Percentiles rank a stretch among this genome's conserved stretches.
phyloP scores from a whole-genome alignment of 2,329 filamentous ascomycete genomes.

The Xylariaceae sp. region DNA sequence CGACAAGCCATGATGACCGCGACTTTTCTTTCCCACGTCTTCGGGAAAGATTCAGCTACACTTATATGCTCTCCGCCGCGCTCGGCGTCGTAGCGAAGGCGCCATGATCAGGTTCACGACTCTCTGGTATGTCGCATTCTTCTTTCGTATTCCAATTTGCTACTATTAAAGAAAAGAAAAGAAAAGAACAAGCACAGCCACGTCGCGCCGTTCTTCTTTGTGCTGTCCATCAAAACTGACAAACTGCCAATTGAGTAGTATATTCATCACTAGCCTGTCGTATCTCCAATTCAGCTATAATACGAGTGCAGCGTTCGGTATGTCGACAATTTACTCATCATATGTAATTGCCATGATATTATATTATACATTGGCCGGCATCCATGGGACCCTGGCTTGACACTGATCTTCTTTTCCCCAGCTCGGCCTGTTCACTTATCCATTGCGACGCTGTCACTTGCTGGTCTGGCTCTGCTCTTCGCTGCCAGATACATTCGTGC shows the following conservation, averaged over 20 bases:
- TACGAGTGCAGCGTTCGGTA: slow-evolving; percentile 36
- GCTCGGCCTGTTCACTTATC: slow-evolving; percentile 35
- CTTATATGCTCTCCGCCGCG: neutral
- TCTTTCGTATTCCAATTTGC: neutral
- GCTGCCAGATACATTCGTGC: slow-evolving; percentile 17
- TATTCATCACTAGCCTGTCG: slow-evolving; percentile 21
- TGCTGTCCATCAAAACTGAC: neutral
- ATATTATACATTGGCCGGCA: neutral
- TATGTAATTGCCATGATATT: neutral
- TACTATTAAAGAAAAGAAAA: too few species aligned
- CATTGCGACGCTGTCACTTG: slow-evolving; percentile 26
- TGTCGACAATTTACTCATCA: slow-evolving; percentile 1
- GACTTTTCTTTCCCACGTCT: too few species aligned
- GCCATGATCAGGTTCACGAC: neutral
- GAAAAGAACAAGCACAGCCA: too few species aligned
- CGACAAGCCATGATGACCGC: too few species aligned
- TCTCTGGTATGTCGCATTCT: neutral
- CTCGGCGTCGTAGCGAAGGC: neutral
- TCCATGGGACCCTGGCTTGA: neutral
- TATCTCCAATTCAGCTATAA: slow-evolving; percentile 32
- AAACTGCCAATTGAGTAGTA: slow-evolving; percentile 12
- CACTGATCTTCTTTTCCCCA: slow-evolving; percentile 8
- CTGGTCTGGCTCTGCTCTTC: slow-evolving; percentile 20
- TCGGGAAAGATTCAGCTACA: too few species aligned
- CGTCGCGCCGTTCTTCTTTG: neutral